phyloP scores from a whole-genome alignment of 2,329 filamentous ascomycete species.

The Trichoderma arundinaceum region DNA sequence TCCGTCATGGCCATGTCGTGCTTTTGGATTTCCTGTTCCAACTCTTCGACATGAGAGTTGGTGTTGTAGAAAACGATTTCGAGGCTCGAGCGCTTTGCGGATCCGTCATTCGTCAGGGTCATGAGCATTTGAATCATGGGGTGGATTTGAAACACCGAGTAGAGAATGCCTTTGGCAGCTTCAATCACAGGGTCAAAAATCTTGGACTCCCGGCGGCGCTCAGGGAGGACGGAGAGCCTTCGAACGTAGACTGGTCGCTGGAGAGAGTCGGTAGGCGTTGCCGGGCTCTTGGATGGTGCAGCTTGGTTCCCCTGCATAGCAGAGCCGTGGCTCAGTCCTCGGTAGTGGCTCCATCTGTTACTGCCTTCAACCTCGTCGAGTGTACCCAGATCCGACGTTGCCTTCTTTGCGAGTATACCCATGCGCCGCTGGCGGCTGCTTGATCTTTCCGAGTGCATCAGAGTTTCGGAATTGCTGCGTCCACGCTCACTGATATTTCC shows the following conservation, averaged over 20 bases:
- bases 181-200: constrained; percentile 66
- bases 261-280: constrained; percentile 61
- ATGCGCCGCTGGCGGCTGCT: constrained; percentile 66
- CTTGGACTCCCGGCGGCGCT: constrained; percentile 66
- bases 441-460: constrained; percentile 59
- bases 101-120: constrained; percentile 64
- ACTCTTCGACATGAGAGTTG: constrained; percentile 67
- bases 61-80: constrained; percentile 73
- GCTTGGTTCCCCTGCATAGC: constrained; percentile 62
- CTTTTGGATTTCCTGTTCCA: constrained; percentile 68
- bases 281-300: constrained; percentile 57
- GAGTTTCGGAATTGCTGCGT: constrained; percentile 68
- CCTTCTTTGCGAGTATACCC: constrained; percentile 65
- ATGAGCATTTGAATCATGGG: constrained; percentile 71
- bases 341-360: constrained; percentile 70
- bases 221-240: constrained; percentile 66
- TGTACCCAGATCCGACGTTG: constrained; percentile 61
- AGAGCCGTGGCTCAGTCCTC: constrained; percentile 70
- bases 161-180: constrained; percentile 69
- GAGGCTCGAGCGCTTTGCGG: constrained; percentile 65
- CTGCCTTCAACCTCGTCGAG: constrained; percentile 67
- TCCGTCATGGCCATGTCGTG: constrained; percentile 58
- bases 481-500: constrained; percentile 71
- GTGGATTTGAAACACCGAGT: constrained; percentile 71
- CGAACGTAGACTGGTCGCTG: constrained; percentile 68